Evolutionary conservation across 179 eudicot species (phyloP).

Genomic region (Beta macrorhiza): DNA sequence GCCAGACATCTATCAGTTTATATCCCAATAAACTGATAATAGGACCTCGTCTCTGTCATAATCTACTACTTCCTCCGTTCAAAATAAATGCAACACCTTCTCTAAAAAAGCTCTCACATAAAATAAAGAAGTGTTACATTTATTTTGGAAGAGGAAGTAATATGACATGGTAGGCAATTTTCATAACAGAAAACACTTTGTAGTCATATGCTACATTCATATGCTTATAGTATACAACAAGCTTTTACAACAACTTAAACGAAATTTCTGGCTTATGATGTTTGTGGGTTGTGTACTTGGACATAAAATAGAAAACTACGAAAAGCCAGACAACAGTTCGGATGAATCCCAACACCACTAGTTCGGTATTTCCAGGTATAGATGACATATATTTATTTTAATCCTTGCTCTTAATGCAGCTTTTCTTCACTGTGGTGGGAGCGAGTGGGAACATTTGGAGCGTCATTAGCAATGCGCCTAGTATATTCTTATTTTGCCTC

Average conservation of each 20-base stretch:
- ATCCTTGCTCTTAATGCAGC: slow-evolving; percentile 32
- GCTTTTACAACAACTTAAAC: neutral
- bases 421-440: slow-evolving; percentile 77
- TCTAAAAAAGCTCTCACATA: no score
- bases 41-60: no score
- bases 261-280: neutral
- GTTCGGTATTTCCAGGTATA: slow-evolving; percentile 1
- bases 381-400: slow-evolving; percentile 12
- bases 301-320: neutral
- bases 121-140: no score
- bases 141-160: no score
- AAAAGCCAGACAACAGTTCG: neutral
- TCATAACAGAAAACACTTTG: no score
- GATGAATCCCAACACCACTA: neutral
- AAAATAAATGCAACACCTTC: no score
- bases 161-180: no score
- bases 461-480: slow-evolving; percentile 72
- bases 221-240: no score
- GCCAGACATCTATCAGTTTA: no score
- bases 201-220: no score
- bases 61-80: no score
- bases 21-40: no score
- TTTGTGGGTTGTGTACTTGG: neutral
- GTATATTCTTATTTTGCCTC: slow-evolving; percentile 68
- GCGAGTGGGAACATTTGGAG: slow-evolving; percentile 73